Conservation (phyloP, 225 moss, liverwort and hornwort species). For the Rhytidiadelphus loreus region DNA sequence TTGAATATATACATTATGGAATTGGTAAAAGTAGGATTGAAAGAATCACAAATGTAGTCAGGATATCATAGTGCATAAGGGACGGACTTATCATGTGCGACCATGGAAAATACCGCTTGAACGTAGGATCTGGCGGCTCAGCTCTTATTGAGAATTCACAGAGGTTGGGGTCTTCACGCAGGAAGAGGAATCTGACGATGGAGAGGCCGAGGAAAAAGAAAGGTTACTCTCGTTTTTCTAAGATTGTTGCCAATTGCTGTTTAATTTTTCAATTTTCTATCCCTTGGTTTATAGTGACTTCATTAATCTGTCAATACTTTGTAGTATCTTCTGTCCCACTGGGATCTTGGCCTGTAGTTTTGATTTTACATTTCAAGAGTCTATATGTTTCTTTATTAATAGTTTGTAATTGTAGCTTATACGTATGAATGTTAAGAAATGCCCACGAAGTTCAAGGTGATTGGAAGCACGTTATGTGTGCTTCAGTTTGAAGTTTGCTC, state of each 20-base stretch:
- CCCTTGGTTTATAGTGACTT: neutral
- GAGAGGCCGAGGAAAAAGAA: conserved; percentile 61
- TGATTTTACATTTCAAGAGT: neutral
- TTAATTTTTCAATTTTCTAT: neutral
- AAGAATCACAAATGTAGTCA: neutral
- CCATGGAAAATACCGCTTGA: neutral
- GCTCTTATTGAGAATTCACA: neutral
- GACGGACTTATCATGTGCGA: neutral
- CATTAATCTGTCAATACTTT: neutral
- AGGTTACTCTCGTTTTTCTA: conserved; percentile 6
- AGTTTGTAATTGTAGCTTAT: neutral
- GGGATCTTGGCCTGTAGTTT: neutral
- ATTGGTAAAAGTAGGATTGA: neutral
- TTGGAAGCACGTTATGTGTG: neutral
- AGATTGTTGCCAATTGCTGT: neutral
- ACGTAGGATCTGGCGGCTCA: neutral
- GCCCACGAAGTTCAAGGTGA: neutral
- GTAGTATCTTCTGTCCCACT: neutral
- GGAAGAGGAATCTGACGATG: conserved; percentile 81
- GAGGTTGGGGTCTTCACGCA: conserved; percentile 17
- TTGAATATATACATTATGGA: neutral
- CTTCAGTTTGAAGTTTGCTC: neutral
- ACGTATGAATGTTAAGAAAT: neutral
- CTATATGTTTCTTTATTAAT: neutral
- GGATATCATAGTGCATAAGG: neutral